Base-by-base conservation (phyloP, 768 basidiomycete species). In the Termitomyces sp. region DNA sequence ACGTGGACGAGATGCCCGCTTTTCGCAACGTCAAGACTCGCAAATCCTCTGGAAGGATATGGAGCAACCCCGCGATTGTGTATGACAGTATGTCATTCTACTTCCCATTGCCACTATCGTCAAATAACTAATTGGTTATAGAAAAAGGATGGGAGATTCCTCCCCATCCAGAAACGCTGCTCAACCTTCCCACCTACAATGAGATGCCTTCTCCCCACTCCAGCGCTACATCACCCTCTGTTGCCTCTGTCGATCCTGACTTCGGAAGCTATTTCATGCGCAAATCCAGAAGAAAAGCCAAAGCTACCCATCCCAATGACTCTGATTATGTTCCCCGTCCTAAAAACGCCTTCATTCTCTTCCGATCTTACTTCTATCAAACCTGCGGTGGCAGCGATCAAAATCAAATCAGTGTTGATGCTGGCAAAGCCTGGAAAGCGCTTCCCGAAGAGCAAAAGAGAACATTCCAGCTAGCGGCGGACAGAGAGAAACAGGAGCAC, bases 291-390 rank as follows among this genome's bases (percentile, higher is more conserved):
- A 52, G 63, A 57, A 64, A 54, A 57, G 38, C 55, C 63, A 68
- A 65, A 40, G 25, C 50, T 51, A 61, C 53, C 32, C 46, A 32
- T 25, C 59, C 60, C 14, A 66, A 63, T 10, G 57, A 66, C 38
- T 59, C 64, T 12, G 67, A 72, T 20, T 57, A 64, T 43, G 64
- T 77, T 42, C 73, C 72, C 15, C 75, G 77, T 5, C 77, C 76
- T 2, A 71, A 72, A n/a, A 78, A 78, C 59, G 71, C 75, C 15
- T 78, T 78, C 62, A 75, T 78, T 56, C 46, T 74, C 59, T 77
- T 74, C 65, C 75, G 77, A 25, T 77, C 74, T 9, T 63, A 69
- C 48, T 71, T 71, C 56, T 65, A 66, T 49, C 32, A 50, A 36
- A 65, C 48, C 5, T 12, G 56, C 32, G 57, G 60, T 34, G 60